Conservation (phyloP, 441 rosid genomes). For the Erodium trifolium region DNA sequence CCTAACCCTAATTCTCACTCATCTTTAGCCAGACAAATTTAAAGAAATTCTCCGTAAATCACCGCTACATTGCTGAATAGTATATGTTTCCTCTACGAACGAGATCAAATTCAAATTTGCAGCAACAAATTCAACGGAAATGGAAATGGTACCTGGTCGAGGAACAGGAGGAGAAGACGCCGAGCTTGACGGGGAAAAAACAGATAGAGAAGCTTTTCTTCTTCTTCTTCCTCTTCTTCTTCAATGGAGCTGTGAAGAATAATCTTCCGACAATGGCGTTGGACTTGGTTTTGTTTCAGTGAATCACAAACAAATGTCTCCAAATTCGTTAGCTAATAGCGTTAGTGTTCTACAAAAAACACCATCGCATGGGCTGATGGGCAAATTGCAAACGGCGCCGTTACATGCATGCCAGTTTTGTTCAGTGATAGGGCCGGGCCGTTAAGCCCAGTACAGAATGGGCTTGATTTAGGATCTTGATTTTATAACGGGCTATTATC, state of each 20-base stretch:
- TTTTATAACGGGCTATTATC: no score
- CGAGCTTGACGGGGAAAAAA: not conserved
- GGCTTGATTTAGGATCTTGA: no score
- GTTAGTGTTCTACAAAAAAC: not conserved
- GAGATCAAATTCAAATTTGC: not conserved
- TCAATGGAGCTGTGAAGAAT: not conserved
- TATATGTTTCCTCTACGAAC: not conserved
- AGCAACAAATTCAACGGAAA: not conserved
- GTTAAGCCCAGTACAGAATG: no score
- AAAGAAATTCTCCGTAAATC: not conserved
- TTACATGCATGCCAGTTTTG: no score
- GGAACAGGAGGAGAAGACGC: not conserved
- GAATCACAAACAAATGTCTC: not conserved
- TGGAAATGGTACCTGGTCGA: not conserved
- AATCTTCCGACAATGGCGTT: not conserved
- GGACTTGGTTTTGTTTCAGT: not conserved
- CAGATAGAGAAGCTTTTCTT: not conserved
- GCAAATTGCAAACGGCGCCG: no score
- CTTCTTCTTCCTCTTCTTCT: not conserved
- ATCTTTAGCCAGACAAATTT: not conserved
- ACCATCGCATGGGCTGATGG: not conserved
- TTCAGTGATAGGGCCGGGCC: no score
- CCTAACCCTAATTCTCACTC: slow-evolving; percentile 2
- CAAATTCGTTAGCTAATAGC: not conserved
- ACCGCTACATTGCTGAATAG: slow-evolving; percentile 1